These are phyloP conservation scores for Ascosphaera apis DNA, from an alignment of 2,329 filamentous ascomycete species.

Conservation along the genomic window DNA sequence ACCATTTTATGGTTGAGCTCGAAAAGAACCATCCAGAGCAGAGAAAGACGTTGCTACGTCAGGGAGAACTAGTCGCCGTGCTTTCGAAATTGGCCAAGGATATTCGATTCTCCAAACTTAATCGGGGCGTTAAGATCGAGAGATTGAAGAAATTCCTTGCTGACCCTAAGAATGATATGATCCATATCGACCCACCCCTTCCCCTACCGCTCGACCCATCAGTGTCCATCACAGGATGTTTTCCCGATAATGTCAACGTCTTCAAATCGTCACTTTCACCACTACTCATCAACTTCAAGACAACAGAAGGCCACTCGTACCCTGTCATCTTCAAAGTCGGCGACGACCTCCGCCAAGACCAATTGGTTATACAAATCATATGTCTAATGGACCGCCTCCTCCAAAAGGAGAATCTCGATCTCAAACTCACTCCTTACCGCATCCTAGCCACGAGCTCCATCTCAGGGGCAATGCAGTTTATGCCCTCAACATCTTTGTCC, in stretches of 20 bases:
- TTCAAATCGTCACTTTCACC: slow-evolving; percentile 92
- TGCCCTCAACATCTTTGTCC: slow-evolving; percentile 66
- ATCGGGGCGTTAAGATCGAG: slow-evolving; percentile 59
- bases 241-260: slow-evolving; percentile 65
- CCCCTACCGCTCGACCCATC: slow-evolving; percentile 74
- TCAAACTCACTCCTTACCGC: slow-evolving; percentile 87
- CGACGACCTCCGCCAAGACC: slow-evolving; percentile 87
- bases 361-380: slow-evolving; percentile 92
- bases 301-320: slow-evolving; percentile 52
- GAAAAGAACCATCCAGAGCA: slow-evolving; percentile 51
- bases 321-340: slow-evolving; percentile 94
- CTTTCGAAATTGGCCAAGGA: slow-evolving; percentile 77
- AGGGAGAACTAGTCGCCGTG: slow-evolving; percentile 73
- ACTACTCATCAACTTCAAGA: slow-evolving; percentile 77
- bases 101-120: slow-evolving; percentile 57
- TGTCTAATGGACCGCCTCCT: slow-evolving; percentile 92
- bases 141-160: slow-evolving; percentile 62
- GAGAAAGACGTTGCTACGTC: slow-evolving; percentile 54
- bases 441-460: slow-evolving; percentile 81
- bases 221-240: slow-evolving; percentile 53
- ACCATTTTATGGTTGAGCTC: slow-evolving; percentile 82
- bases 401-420: slow-evolving; percentile 84
- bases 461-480: slow-evolving; percentile 81
- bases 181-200: slow-evolving; percentile 62
- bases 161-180: slow-evolving; percentile 75